Conservation (phyloP, 805 yeast genomes). For the Brettanomyces custersianus region DNA sequence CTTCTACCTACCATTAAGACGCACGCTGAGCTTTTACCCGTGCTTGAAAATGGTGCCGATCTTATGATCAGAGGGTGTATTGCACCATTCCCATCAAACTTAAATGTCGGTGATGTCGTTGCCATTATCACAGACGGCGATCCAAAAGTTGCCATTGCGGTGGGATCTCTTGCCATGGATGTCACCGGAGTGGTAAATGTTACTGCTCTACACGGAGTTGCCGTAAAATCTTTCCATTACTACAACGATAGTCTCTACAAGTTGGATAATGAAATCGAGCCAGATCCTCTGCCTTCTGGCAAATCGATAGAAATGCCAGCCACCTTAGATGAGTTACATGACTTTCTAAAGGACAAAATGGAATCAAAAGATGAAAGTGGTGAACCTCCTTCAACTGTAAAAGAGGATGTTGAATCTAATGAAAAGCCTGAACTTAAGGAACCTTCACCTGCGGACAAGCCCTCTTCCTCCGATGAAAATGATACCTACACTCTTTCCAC, state of each 20-base stretch:
- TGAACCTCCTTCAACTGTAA: no score
- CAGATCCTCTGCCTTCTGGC: neutral
- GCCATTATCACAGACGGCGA: conserved; percentile 55
- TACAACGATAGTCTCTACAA: conserved; percentile 56
- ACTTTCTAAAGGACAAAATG: no score
- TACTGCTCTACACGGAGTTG: conserved; percentile 56
- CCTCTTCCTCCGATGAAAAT: conserved; percentile 4
- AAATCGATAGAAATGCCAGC: neutral
- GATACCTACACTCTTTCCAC: conserved; percentile 32
- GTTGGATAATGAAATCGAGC: conserved; percentile 32
- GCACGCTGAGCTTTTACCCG: conserved; percentile 62
- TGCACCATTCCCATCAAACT: conserved; percentile 46
- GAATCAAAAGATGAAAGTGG: no score
- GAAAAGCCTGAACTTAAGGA: neutral
- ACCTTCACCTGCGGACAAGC: conserved; percentile 1
- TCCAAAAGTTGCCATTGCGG: conserved; percentile 61
- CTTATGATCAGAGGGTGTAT: conserved; percentile 68
- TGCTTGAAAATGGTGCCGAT: conserved; percentile 71
- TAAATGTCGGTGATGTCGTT: conserved; percentile 49
- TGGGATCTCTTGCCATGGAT: conserved; percentile 53
- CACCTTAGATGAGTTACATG: conserved; percentile 4
- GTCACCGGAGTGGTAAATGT: conserved; percentile 36
- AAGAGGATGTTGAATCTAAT: no score
- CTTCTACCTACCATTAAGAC: conserved; percentile 63
- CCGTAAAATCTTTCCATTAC: conserved; percentile 63